Evolutionary conservation across 371 early-diverging fungal species (phyloP), one percentile per base, ranked within the genome.

Genomic region (Funneliformis caledonium): DNA sequence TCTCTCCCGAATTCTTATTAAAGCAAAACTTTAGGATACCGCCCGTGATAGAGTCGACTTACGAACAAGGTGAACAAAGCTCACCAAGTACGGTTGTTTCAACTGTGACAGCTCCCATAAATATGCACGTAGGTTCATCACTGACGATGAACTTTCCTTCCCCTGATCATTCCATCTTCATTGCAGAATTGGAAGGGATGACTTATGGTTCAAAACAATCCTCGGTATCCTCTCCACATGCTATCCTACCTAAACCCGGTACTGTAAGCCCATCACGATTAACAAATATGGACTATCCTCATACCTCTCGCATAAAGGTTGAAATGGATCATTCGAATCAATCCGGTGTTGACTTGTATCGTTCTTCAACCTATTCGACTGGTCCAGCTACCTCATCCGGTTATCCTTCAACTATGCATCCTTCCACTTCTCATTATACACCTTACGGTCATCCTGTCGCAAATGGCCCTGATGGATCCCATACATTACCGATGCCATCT

Each of bases 21-120:
- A 87, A 87, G 76, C 88, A 89, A 74, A 88, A 89, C 78, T 89
- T 89, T 75, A 81, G 89, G 67, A 83, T 89, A n/a, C 88, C 88
- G 59, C 89, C 88, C 2, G 37, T 50, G n/a, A 67, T 78, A 43
- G 78, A 78, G 56, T 50, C 67, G 12, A 61, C 33, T 22, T 78
- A 78, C 33, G 78, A 78, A 67, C 67, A 67, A 67, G 52, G 68
- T 47, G 31, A 78, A 33, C 47, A 76, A 59, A 42, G 1, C 42
- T 76, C 59, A 43, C 33, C 59, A 43, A 43, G 33, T 60, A 64
- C 33, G 37, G 50, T 50, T 50, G 48, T 76, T 22, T 33, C 9
- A 56, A 56, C 42, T 68, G 68, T 68, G 11, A 68, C 33, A 31
- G n/a, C 31, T 12, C 31, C 33, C 42, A 26, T 67, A 42, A 33